These are phyloP conservation scores for Alnus glutinosa DNA, from an alignment of 306 rosid species.

Conservation along the genomic window DNA sequence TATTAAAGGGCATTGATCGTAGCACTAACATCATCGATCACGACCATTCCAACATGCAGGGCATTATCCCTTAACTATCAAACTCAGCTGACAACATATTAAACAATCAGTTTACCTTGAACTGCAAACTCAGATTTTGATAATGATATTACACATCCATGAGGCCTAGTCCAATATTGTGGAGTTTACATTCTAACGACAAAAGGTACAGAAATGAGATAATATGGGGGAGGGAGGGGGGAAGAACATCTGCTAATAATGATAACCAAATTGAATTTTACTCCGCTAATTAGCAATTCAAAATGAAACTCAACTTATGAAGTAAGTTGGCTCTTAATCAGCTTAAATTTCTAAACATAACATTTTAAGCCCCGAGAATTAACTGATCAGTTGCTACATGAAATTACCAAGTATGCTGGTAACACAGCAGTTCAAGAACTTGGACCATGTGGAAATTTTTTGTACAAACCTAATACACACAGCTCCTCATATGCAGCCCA, in stretches of 20 bases:
- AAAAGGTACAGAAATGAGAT: background rate
- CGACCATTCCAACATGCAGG: too few relatives aligned
- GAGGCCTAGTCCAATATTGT: too few relatives aligned
- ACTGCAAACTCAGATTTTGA: background rate
- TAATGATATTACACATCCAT: too few relatives aligned
- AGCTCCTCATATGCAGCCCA: constrained; percentile 95
- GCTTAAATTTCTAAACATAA: background rate
- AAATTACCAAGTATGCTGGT: background rate
- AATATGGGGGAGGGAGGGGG: background rate
- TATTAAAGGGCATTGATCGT: background rate
- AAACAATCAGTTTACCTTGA: background rate
- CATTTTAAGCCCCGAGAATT: background rate
- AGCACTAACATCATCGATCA: background rate
- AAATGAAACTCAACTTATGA: background rate
- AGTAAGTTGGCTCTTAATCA: background rate
- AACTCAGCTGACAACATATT: background rate
- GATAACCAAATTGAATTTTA: background rate
- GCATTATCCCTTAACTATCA: background rate
- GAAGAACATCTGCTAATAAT: background rate
- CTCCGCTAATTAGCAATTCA: background rate
- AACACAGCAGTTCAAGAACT: background rate
- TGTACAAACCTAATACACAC: constrained; percentile 80
- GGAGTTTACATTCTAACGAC: too few relatives aligned
- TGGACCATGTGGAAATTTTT: constrained; percentile 20
- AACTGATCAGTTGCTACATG: background rate